Evolutionary conservation across 305 asterid species (phyloP), one percentile per base, ranked within the genome.

Genomic region (Fraxinus sp.): DNA sequence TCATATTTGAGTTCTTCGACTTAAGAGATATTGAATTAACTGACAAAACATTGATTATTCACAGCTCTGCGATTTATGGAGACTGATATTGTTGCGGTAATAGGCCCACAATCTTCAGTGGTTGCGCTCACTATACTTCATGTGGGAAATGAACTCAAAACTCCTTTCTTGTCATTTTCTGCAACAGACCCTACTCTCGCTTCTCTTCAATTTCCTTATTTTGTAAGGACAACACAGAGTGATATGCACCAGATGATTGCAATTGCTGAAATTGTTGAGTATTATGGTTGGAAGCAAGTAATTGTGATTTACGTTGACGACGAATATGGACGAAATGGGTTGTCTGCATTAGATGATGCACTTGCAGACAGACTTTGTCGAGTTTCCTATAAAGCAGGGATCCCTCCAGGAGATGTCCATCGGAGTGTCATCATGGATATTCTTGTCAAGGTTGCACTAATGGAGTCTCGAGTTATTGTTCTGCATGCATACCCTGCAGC

Each of bases 41-140:
- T 22, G 71, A 62, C 32, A 18, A 18, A 22, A 62, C 32, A 62
- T 78, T 35, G 7, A 71, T 70, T 74, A 41, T 79, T 83, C 85
- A 80, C 89, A 89, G 92, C 89, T 33, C 81, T 89, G 83, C 85
- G 83, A 83, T 85, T 89, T 59, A 86, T 88, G 92, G 88, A 89
- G 86, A 86, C 84, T 6, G 91, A 88, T 39, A 77, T 80, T 7
- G 41, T 89, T 83, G 92, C 92, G 39, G 41, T 89, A 78, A 86
- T 89, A 74, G 92, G 92, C 24, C 92, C 92, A 33, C 91, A 88
- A 81, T 89, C 92, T 49, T 89, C 92, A 14, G 92, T 86, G 0
- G 89, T 89, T 33, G 88, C 92, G 66, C 89, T 85, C 77, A 79
- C 88, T 36, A 78, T 88, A 59, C 78, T 87, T 10, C 74, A 83